Base-by-base conservation (phyloP, 148 eudicot genomes). In the Talinum fruticosum region DNA sequence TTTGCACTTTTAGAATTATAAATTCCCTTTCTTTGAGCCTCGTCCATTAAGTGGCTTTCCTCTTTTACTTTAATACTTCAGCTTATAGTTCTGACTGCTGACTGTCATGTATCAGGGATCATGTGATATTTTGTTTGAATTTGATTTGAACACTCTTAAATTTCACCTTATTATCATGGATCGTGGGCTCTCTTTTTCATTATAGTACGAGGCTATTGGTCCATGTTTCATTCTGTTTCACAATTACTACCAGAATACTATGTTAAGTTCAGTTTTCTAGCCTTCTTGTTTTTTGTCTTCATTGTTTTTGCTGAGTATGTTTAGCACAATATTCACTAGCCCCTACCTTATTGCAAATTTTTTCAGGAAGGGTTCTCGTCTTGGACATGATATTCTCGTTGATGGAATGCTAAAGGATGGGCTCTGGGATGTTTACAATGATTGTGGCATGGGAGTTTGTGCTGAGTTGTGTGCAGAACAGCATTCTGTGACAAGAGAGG, bases 341-440 rank as follows among this genome's bases (percentile, higher is more conserved):
- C 10, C 18, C 30, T 19, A 80, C 66, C 19, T 45, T 33, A 6
- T 51, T 72, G 53, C 65, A 23, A 67, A 61, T 12, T 54, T 45
- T 28, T 81, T 26, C 82, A 86, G 88, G 88, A 87, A 80, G 84
- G 93, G 93, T 73, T 95, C 99, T 80, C 94, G 97, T 62, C 89
- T 93, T 67, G 99, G 99, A 77, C 99, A 95, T 79, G 99, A 95
- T 86, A 83, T 93, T 77, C 88, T 95, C 82, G 97, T 93, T 81
- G 99, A 95, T 85, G 99, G 99, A 75, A 93, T 95, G 97, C 83
- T 95, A 69, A 95, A 93, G 80, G 99, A 95, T 81, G 99, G 99
- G 21, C 73, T 95, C 19, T 92, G 97, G 99, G 99, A 95, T 90
- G 99, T 89, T 54, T 95, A 91, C 82, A 95, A 90, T 85, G 99